Evolutionary conservation across 1,284 basidiomycete species (phyloP).

Genomic region (Veloboletus limbatus): DNA sequence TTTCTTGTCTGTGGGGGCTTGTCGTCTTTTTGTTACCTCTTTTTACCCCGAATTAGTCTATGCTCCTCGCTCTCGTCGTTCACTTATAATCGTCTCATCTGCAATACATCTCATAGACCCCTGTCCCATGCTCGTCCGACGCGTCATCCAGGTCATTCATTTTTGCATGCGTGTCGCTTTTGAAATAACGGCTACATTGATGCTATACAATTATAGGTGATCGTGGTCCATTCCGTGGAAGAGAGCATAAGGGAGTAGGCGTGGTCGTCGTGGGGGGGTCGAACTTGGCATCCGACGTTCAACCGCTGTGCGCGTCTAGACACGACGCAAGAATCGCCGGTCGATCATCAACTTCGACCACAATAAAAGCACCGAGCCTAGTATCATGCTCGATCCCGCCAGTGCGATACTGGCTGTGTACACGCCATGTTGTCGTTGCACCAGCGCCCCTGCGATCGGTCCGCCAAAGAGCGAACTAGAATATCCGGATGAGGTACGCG

Average conservation of each 20-base stretch:
- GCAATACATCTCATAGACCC: slow-evolving; percentile 29
- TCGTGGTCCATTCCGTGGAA: slow-evolving; percentile 16
- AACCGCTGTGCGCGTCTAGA: no score
- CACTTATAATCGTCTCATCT: slow-evolving; percentile 28
- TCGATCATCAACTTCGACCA: slow-evolving; percentile 47
- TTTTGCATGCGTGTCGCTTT: slow-evolving; percentile 8
- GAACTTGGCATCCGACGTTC: no score
- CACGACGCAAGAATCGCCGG: slow-evolving; percentile 33
- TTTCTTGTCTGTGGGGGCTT: no score
- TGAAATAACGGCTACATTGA: slow-evolving; percentile 30
- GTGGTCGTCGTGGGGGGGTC: slow-evolving; percentile 2
- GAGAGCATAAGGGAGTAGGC: background rate
- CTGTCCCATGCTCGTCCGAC: background rate
- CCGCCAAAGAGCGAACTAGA: slow-evolving; percentile 56
- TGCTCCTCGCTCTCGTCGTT: slow-evolving; percentile 16
- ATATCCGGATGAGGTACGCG: no score
- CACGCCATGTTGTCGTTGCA: slow-evolving; percentile 42
- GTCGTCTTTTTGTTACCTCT: no score
- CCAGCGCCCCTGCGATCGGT: slow-evolving; percentile 55
- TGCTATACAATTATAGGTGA: slow-evolving; percentile 23
- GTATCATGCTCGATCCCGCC: slow-evolving; percentile 52
- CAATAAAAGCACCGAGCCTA: slow-evolving; percentile 54
- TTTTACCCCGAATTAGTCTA: slow-evolving; percentile 25
- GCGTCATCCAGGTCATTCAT: slow-evolving; percentile 2
- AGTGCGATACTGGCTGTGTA: slow-evolving; percentile 56